These are phyloP conservation scores for Geranium brycei DNA, from an alignment of 345 rosid species.

Conservation along the genomic window DNA sequence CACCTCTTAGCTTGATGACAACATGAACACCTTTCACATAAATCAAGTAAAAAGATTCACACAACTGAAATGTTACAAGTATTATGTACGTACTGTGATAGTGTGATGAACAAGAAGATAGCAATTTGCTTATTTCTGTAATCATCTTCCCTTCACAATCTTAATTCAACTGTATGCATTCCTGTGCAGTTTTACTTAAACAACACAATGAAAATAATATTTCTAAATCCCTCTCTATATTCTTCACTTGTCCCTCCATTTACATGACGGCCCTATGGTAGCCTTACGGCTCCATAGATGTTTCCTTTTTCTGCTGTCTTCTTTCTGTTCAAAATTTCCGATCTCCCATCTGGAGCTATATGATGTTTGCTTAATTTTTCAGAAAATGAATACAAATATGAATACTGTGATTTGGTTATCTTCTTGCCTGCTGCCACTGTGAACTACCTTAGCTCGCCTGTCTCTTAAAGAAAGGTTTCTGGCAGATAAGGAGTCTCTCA, in stretches of 20 bases:
- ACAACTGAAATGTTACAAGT: constrained; percentile 20
- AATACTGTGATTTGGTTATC: constrained; percentile 11
- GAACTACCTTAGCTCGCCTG: constrained; percentile 29
- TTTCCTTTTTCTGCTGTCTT: constrained; percentile 20
- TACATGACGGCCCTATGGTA: constrained; percentile 13
- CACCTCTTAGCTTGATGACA: too few relatives aligned
- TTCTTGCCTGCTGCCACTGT: too few relatives aligned
- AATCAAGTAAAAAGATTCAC: neutral
- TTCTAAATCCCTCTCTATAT: constrained; percentile 14
- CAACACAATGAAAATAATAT: constrained; percentile 12
- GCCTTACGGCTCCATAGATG: constrained; percentile 51
- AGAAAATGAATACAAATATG: constrained; percentile 22
- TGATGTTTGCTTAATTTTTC: constrained; percentile 5
- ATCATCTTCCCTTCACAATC: constrained; percentile 44
- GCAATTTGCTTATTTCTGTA: neutral
- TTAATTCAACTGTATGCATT: constrained; percentile 19
- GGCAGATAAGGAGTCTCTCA: constrained; percentile 84
- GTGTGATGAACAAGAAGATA: neutral
- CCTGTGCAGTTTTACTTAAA: constrained; percentile 17
- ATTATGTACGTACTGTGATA: neutral
- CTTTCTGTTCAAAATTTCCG: constrained; percentile 28
- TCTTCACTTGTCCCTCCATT: constrained; percentile 1
- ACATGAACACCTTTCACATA: too few relatives aligned
- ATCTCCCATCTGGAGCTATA: neutral
- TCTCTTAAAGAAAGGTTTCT: constrained; percentile 74